phyloP scores from a whole-genome alignment of 495 filamentous ascomycete species.

The Tricharina praecox region DNA sequence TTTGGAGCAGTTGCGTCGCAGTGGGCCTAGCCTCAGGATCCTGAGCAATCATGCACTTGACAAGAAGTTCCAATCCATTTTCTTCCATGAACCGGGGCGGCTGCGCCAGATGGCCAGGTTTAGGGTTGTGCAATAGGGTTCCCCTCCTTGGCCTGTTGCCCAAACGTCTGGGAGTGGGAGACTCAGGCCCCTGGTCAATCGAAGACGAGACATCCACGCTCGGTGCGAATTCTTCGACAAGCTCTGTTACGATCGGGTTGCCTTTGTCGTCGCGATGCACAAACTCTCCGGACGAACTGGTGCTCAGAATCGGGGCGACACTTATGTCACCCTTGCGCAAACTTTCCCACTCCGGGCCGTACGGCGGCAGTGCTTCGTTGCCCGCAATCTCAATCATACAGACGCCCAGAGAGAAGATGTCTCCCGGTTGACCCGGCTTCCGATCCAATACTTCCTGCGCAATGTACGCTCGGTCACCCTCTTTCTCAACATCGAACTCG shows the following conservation, averaged over 20 bases:
- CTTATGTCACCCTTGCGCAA: slow-evolving; percentile 74
- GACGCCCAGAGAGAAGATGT: slow-evolving; percentile 83
- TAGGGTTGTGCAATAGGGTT: slow-evolving; percentile 33
- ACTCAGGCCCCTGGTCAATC: slow-evolving; percentile 17
- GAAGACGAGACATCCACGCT: slow-evolving; percentile 23
- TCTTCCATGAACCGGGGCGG: slow-evolving; percentile 81
- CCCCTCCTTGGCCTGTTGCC: slow-evolving; percentile 21
- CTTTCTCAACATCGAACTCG: slow-evolving; percentile 58
- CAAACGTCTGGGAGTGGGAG: slow-evolving; percentile 17
- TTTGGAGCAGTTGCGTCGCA: slow-evolving; percentile 49
- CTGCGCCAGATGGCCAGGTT: slow-evolving; percentile 49
- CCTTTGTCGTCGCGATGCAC: slow-evolving; percentile 33
- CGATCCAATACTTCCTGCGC: slow-evolving; percentile 87
- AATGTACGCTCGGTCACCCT: slow-evolving; percentile 92
- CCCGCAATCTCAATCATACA: slow-evolving; percentile 87
- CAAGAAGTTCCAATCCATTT: slow-evolving; percentile 64
- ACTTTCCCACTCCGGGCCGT: slow-evolving; percentile 74
- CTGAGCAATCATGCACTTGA: slow-evolving; percentile 73
- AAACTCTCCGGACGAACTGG: slow-evolving; percentile 51
- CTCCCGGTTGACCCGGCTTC: slow-evolving; percentile 76
- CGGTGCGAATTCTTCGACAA: slow-evolving; percentile 28
- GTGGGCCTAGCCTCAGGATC: slow-evolving; percentile 56
- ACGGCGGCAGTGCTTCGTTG: slow-evolving; percentile 80
- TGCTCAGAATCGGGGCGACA: slow-evolving; percentile 68
- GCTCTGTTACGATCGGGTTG: slow-evolving; percentile 48